These are phyloP conservation scores for Skeletonema marinoi DNA, from an alignment of 108 stramenopile species.

Conservation along the genomic window DNA sequence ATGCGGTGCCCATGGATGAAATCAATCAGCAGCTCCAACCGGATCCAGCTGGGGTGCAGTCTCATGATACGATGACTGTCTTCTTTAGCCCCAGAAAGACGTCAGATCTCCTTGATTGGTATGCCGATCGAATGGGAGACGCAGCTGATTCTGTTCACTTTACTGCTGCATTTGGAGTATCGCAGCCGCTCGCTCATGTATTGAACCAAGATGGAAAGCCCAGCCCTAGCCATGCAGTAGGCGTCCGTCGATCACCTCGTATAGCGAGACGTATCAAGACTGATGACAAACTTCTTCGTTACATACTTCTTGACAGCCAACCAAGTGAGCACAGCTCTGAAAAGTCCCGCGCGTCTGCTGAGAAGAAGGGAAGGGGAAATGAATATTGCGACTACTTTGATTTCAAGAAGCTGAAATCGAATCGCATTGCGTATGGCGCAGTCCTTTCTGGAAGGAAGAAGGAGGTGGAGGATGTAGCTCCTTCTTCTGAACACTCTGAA, in stretches of 20 bases:
- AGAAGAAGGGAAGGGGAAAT: conserved; percentile 23
- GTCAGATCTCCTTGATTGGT: conserved; percentile 34
- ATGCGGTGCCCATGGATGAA: conserved; percentile 29
- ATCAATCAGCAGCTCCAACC: conserved; percentile 22
- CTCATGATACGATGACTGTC: conserved; percentile 15
- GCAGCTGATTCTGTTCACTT: conserved; percentile 24
- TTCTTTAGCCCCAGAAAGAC: conserved; percentile 47
- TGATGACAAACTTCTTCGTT: conserved; percentile 17
- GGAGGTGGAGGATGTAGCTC: conserved; percentile 6
- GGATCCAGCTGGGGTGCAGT: conserved; percentile 16
- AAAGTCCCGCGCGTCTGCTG: conserved; percentile 14
- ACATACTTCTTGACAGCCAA: conserved; percentile 40
- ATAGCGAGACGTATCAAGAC: conserved; percentile 10
- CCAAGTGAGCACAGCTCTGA: conserved; percentile 31
- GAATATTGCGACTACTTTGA: conserved; percentile 36
- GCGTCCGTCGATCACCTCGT: conserved; percentile 37
- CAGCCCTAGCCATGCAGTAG: background rate
- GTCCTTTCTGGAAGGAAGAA: conserved; percentile 7
- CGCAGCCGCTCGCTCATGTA: conserved; percentile 26
- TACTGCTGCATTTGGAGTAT: conserved; percentile 43
- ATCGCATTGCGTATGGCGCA: conserved; percentile 39
- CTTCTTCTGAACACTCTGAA: background rate
- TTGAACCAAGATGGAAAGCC: conserved; percentile 16
- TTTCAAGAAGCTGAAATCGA: conserved; percentile 14
- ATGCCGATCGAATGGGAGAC: conserved; percentile 34